Base-by-base conservation (phyloP, 2,329 filamentous ascomycete species). In the Trichoderma sp. region DNA sequence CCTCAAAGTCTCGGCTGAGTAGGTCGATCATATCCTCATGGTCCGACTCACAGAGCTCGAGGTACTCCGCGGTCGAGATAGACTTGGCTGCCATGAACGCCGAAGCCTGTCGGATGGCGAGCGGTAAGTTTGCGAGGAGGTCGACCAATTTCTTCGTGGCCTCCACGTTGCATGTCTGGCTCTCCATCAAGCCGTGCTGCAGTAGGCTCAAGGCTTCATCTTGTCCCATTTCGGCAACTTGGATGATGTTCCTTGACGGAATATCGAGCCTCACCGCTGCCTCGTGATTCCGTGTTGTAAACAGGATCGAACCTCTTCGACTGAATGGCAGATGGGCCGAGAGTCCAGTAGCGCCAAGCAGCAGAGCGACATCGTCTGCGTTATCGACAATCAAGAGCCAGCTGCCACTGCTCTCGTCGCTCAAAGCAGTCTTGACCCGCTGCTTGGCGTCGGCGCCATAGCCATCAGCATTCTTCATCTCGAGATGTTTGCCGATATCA, bases 351-450 rank as follows among this genome's bases (percentile, higher is more conserved):
- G 65, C 17, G 28, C 67, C 68, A 44, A 74, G 71, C 1, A 78
- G 63, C 1, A 79, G 63, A 1, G 74, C 61, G 3, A 56, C 56
- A 63, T 82, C 77, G 63, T 82, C 78, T 3, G 44, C 44, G 19
- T 45, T 45, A 12, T 45, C 44, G 19, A 45, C 12, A 51, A 83
- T 70, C 41, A 82, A 64, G 1, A 82, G 70, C 80, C 78, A 82
- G 2, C 66, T 67, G 1, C 73, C 71, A 1, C 66, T 67, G 1
- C 73, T 71, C 5, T 67, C 62, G 5, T 67, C 62, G 39, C 71
- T 74, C 1, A 82, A 66, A 15, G 68, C 68, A 2, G 43, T 44
- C 45, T 77, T 78, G 7, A 82, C 74, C 2, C 79, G 71, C 17
- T 44, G 21, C 54, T 74, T 78, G 2, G 78, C 57, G 63, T 81